Percentiles rank a stretch among this genome's conserved stretches.
phyloP scores from a whole-genome alignment of 2,329 filamentous ascomycete species.

The Microcyclospora pomicola region DNA sequence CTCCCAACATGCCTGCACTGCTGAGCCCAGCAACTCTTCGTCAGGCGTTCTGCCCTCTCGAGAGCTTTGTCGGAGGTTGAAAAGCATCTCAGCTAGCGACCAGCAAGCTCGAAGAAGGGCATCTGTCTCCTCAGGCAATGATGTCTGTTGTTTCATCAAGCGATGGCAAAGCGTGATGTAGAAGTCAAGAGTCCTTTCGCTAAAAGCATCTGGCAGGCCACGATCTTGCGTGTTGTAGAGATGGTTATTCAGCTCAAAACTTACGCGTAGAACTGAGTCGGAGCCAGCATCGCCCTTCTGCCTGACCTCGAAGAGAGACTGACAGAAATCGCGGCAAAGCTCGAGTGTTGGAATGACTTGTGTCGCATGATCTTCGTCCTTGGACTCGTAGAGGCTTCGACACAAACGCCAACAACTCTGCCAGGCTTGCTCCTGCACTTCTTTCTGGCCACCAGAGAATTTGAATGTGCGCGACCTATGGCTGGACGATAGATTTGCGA shows the following conservation, averaged over 20 bases:
- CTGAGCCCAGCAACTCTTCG: conserved; percentile 72
- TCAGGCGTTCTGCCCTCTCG: conserved; percentile 60
- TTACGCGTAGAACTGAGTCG: conserved; percentile 80
- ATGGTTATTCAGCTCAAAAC: conserved; percentile 91
- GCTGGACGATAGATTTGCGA: conserved; percentile 71
- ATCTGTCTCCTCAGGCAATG: conserved; percentile 68
- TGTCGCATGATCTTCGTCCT: conserved; percentile 54
- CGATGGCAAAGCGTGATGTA: conserved; percentile 89
- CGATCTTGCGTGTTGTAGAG: conserved; percentile 85
- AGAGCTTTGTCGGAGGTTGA: conserved; percentile 71
- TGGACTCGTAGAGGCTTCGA: conserved; percentile 72
- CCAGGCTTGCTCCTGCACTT: conserved; percentile 79
- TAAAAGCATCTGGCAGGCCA: conserved; percentile 69
- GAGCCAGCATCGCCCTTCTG: conserved; percentile 62
- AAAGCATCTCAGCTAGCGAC: conserved; percentile 83
- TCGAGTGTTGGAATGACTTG: conserved; percentile 66
- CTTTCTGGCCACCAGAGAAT: conserved; percentile 52
- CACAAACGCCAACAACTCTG: conserved; percentile 88
- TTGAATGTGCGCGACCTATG: conserved; percentile 69
- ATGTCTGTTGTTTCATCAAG: conserved; percentile 84
- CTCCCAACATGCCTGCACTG: conserved; percentile 89
- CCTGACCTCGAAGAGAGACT: conserved; percentile 76
- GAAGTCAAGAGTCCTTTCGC: conserved; percentile 81
- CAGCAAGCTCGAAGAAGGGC: conserved; percentile 75
- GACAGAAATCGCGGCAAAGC: conserved; percentile 82